phyloP scores from a whole-genome alignment of 2,329 filamentous ascomycete genomes.

The Pseudocercospora fijiensis region DNA sequence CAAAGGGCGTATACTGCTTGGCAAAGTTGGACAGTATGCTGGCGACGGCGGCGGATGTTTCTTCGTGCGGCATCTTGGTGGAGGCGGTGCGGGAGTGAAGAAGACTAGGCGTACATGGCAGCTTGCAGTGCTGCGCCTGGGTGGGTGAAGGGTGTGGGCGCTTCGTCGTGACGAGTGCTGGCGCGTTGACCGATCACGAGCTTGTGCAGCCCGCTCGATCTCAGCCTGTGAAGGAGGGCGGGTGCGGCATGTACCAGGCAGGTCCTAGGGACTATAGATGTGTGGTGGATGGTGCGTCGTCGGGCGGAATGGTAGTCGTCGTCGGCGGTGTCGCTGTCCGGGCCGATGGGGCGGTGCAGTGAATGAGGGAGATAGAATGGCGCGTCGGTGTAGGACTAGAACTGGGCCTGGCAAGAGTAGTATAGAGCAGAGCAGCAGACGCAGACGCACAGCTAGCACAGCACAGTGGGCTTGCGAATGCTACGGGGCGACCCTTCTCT shows the following conservation, averaged over 20 bases:
- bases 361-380: neutral
- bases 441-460: neutral
- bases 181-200: constrained; percentile 19
- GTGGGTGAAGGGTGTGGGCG: constrained; percentile 19
- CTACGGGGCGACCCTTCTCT: neutral
- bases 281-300: neutral
- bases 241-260: constrained; percentile 1
- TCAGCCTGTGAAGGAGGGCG: constrained; percentile 4
- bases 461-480: neutral
- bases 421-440: neutral
- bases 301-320: neutral
- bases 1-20: constrained; percentile 46
- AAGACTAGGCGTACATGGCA: constrained; percentile 24
- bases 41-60: constrained; percentile 38
- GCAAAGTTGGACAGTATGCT: constrained; percentile 51
- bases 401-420: neutral
- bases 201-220: constrained; percentile 20
- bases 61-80: constrained; percentile 33
- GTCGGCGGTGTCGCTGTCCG: neutral
- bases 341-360: neutral
- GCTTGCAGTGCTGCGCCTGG: constrained; percentile 16
- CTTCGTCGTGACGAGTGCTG: constrained; percentile 24
- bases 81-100: constrained; percentile 9
- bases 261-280: constrained; percentile 1
- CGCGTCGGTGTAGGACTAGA: neutral